Base-by-base conservation (phyloP, 2,329 filamentous ascomycete species). In the Exophiala mesophila region DNA sequence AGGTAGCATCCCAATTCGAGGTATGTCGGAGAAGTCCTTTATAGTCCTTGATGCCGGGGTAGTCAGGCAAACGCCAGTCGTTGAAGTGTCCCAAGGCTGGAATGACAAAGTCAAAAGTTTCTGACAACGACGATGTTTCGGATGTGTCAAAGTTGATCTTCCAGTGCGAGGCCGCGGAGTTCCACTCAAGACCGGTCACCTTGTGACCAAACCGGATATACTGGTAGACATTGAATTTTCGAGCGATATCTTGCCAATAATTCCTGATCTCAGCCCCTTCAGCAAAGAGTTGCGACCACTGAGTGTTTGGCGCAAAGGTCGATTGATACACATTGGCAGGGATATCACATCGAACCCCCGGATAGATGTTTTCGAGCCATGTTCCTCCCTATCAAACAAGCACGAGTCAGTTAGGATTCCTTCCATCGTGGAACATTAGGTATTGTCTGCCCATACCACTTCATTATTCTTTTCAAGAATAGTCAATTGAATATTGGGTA, bases 71-170 rank as follows among this genome's bases (percentile, higher is more conserved):
- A 16, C 35, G 42, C 49, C 49, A 55, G 2, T 49, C 39, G 21
- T 45, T 57, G 31, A 83, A 50, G 26, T 75, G 70, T 0, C 82
- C 82, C 44, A 80, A 74, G 1, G 80, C 79, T 0, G 76, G 77
- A 20, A 85, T 63, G 1, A 85, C 59, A 39, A 82, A 73, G 49
- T 85, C 80, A 2, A 74, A 32, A 13, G 10, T 13, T 13, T 32
- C 29, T 17, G 29, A 13, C 7, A 13, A 13, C 7, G 29, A 13
- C 6, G 10, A 7, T 32, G 10, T n/a, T 32, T 32, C 29, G 7
- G 6, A 7, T 17, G 29, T 32, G 6, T 32, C 15, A 13, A 32
- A 13, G 15, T 17, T 17, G 10, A 32, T 13, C 7, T 32, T n/a
- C 29, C 29, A 32, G 7, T 32, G 7, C 6, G 10, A n/a, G 7